Evolutionary conservation across 2,329 filamentous ascomycete genomes (phyloP), one percentile per base, ranked within the genome.

Genomic region (Trichoderma sp.): DNA sequence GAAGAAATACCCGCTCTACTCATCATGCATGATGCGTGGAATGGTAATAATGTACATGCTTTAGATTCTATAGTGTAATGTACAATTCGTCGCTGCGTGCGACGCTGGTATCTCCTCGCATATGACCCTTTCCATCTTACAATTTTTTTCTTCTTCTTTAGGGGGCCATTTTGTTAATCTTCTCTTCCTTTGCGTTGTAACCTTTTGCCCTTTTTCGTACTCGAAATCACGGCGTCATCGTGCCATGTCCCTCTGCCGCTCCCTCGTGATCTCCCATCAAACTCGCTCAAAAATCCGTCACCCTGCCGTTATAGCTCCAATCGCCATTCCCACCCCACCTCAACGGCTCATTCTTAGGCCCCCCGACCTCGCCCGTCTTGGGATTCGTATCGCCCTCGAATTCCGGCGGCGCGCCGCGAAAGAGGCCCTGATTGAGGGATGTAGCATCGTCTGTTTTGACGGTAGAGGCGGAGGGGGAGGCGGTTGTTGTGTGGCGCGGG

Each of bases 281-380:
- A 32, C 12, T 12, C 12, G n/a, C 50, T 76, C 73, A 89, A 70
- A 99, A 99, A 80, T 99, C 95, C 27, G 94, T 98, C 65, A 96
- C 94, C 71, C 94, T 84, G 56, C 95, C 95, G 79, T 97, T 97
- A 79, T 92, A 99, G 78, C 93, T 97, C 91, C 94, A 99, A 74
- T 90, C 88, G 1, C 92, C 90, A 0, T 74, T 77, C 19, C 85
- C 83, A 0, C 93, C 93, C 94, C 94, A 97, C 73, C 94, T 83
- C 76, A 98, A 76, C 61, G 95, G 95, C 80, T 99, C 94, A 76
- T 97, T 98, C 88, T 98, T 99, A 6, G 95, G 95, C 1, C 95
- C 95, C 6, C 95, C 95, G 12, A 97, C 88, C 84, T 99, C 95
- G 27, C 95, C 95, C 1, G 95, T 99, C 83, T 90, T 91, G 3